These are phyloP conservation scores for Blepharisma japonicum DNA, from an alignment of 73 alveolate genomes.

Conservation along the genomic window DNA sequence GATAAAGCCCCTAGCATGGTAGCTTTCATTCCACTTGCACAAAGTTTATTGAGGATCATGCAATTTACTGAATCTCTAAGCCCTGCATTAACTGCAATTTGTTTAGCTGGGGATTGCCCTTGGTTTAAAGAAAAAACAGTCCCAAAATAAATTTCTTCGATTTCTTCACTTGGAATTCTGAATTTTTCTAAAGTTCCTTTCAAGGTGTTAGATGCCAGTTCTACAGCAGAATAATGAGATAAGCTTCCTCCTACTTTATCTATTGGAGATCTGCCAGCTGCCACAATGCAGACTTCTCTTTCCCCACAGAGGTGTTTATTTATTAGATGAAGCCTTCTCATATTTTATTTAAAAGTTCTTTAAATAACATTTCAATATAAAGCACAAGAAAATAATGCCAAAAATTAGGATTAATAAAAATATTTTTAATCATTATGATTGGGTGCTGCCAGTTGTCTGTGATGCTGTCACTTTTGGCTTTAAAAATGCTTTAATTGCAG, in stretches of 20 bases:
- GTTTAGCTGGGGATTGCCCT: constrained; percentile 23
- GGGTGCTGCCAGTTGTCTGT: no score
- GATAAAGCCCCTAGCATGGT: constrained; percentile 72
- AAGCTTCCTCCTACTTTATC: constrained; percentile 5
- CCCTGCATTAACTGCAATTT: constrained; percentile 26
- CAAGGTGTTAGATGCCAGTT: neutral
- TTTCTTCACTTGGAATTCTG: neutral
- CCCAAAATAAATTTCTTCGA: constrained; percentile 28
- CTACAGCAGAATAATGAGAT: neutral
- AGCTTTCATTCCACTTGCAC: constrained; percentile 87
- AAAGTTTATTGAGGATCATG: constrained; percentile 21
- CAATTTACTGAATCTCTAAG: neutral
- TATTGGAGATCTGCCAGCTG: constrained; percentile 44
- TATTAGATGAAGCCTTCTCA: neutral
- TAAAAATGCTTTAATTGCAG: no score
- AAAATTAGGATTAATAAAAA: no score
- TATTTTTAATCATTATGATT: no score
- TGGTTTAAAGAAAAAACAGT: neutral
- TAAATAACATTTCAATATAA: no score
- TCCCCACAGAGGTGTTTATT: neutral
- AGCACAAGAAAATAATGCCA: no score
- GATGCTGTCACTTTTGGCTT: no score
- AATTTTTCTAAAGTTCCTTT: constrained; percentile 8
- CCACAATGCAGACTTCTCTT: constrained; percentile 52
- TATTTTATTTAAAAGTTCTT: no score